phyloP scores from a whole-genome alignment of 345 rosid genomes.

The Eucalyptus regnans region DNA sequence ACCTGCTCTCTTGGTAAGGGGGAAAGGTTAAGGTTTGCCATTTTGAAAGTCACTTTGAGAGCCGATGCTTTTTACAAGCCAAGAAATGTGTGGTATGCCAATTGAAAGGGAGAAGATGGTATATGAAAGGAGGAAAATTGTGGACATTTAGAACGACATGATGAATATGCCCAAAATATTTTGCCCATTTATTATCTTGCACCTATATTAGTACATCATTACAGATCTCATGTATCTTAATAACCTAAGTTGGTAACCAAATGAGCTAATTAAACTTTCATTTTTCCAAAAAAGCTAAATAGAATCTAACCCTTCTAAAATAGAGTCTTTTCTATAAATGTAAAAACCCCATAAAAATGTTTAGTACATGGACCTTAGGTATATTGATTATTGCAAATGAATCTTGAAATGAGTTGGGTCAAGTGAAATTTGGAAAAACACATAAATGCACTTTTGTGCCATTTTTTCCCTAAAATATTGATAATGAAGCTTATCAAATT shows the following conservation, averaged over 20 bases:
- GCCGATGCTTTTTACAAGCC: background rate
- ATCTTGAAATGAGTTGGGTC: background rate
- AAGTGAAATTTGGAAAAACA: background rate
- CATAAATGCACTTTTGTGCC: background rate
- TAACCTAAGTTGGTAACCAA: background rate
- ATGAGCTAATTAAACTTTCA: background rate
- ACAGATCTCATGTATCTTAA: background rate
- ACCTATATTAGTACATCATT: background rate
- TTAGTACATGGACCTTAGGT: background rate
- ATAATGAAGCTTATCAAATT: background rate
- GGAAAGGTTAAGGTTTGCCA: background rate
- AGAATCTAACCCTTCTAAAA: background rate
- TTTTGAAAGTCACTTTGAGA: background rate
- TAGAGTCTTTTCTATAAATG: background rate
- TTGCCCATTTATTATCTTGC: background rate
- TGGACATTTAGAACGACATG: background rate
- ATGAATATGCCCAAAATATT: background rate
- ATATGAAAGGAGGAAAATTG: background rate
- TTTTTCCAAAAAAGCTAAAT: background rate
- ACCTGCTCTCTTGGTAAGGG: background rate
- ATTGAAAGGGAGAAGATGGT: background rate
- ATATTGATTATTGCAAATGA: background rate
- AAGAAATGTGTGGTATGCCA: background rate
- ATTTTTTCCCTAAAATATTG: background rate
- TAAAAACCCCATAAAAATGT: background rate